Evolutionary conservation across 495 filamentous ascomycete species (phyloP).

Genomic region (Talaromyces adpressus): DNA sequence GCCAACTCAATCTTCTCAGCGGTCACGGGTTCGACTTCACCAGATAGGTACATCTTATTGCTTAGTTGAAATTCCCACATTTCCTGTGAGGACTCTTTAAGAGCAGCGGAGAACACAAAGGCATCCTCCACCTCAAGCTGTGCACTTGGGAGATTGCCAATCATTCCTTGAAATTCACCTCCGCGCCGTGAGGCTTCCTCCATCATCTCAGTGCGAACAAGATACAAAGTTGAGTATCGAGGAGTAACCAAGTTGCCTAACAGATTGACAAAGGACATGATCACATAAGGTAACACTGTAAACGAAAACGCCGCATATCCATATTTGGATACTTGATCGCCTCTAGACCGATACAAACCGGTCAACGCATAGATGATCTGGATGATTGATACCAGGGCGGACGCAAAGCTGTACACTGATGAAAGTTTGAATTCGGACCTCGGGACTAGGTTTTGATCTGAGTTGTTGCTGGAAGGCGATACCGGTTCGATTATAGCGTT

Average conservation of each 20-base stretch:
- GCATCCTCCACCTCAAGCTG: constrained; percentile 2
- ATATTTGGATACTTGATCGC: constrained; percentile 28
- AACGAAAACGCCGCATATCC: constrained; percentile 39
- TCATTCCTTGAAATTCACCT: constrained; percentile 24
- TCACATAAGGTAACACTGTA: constrained; percentile 49
- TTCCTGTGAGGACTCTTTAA: constrained; percentile 12
- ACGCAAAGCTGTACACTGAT: constrained; percentile 20
- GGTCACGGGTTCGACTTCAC: constrained; percentile 14
- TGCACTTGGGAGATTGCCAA: constrained; percentile 18
- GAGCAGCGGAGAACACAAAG: constrained; percentile 2
- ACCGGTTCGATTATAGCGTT: constrained; percentile 12
- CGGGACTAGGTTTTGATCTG: not conserved
- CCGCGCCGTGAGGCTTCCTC: constrained; percentile 29
- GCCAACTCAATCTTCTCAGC: constrained; percentile 6
- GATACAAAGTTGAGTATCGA: constrained; percentile 31
- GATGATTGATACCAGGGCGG: constrained; percentile 27
- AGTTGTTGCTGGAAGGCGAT: not conserved
- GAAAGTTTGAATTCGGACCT: not conserved
- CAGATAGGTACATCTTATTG: constrained; percentile 7
- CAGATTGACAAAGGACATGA: constrained; percentile 62
- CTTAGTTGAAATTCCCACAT: constrained; percentile 16
- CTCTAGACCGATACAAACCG: constrained; percentile 29
- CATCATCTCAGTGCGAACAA: constrained; percentile 35
- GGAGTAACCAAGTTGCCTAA: constrained; percentile 31
- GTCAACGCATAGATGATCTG: constrained; percentile 30